Percentiles rank a stretch among this genome's conserved stretches.
phyloP scores from a whole-genome alignment of 805 yeast species.

The Millerozyma miso region DNA sequence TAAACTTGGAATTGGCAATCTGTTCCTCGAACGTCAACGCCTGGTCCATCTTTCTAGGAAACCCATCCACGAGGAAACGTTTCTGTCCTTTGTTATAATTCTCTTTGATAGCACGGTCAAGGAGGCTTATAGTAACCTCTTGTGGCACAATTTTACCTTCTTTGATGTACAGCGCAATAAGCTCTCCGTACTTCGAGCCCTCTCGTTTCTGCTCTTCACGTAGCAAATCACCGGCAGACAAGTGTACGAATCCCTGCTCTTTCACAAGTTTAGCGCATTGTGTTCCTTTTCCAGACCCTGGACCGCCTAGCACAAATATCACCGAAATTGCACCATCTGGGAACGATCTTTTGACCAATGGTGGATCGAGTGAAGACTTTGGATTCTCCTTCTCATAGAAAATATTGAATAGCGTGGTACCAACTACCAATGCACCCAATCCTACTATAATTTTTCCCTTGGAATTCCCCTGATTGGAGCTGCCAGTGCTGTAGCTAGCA shows the following conservation, averaged over 20 bases:
- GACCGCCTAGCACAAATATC: conserved; percentile 92
- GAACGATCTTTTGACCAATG: conserved; percentile 44
- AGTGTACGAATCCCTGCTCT: conserved; percentile 78
- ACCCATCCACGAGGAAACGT: conserved; percentile 86
- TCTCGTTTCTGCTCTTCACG: conserved; percentile 86
- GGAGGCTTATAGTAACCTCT: conserved; percentile 77
- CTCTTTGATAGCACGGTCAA: conserved; percentile 72
- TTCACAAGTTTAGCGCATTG: conserved; percentile 84
- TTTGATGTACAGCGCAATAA: conserved; percentile 77
- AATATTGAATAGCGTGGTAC: conserved; percentile 42
- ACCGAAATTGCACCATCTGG: conserved; percentile 67
- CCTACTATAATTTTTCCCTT: conserved; percentile 24
- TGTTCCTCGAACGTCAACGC: conserved; percentile 86
- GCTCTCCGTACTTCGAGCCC: conserved; percentile 79
- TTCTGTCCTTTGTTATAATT: conserved; percentile 45
- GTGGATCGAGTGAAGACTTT: conserved; percentile 29
- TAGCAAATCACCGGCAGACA: conserved; percentile 94
- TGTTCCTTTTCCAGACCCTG: conserved; percentile 97
- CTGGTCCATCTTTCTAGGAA: conserved; percentile 98
- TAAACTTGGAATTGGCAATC: conserved; percentile 64
- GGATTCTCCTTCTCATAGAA: conserved; percentile 43
- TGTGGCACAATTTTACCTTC: conserved; percentile 95
- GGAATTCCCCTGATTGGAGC: background rate
- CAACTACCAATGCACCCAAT: conserved; percentile 47
- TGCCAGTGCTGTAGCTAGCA: background rate